Conservation (phyloP, 345 rosid genomes). For the Zanthoxylum bungeanum region DNA sequence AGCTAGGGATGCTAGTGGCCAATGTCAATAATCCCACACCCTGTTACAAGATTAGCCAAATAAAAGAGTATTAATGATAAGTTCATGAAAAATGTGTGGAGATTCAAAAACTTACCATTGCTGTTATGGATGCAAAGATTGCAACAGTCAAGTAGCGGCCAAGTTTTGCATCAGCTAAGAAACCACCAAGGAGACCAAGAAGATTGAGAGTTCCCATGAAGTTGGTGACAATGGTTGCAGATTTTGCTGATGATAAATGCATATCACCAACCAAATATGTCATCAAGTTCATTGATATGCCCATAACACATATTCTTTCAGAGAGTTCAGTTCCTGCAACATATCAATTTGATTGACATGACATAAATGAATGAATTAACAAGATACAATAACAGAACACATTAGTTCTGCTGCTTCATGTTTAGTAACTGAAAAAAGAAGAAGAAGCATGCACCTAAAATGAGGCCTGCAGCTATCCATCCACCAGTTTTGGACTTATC, state of each 20-base stretch:
- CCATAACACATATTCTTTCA: conserved; percentile 90
- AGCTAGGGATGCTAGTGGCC: conserved; percentile 66
- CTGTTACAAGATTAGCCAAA: conserved; percentile 24
- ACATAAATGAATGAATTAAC: neutral
- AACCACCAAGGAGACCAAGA: conserved; percentile 85
- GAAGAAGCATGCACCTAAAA: conserved; percentile 83
- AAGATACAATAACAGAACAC: neutral
- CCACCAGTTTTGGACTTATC: conserved; percentile 85
- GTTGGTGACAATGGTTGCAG: conserved; percentile 80
- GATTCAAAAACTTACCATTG: conserved; percentile 44
- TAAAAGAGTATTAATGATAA: neutral
- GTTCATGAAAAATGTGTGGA: no score
- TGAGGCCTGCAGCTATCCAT: conserved; percentile 91
- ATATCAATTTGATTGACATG: neutral
- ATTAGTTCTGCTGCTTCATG: conserved; percentile 3
- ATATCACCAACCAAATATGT: conserved; percentile 75
- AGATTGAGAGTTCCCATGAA: conserved; percentile 92
- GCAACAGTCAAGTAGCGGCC: conserved; percentile 80
- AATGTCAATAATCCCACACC: conserved; percentile 63
- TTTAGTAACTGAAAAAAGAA: neutral
- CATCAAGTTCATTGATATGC: conserved; percentile 86
- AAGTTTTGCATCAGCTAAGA: conserved; percentile 87
- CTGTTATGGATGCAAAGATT: conserved; percentile 58
- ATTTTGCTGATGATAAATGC: conserved; percentile 75
- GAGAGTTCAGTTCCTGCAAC: conserved; percentile 77